Percentiles rank a stretch among this genome's conserved stretches.
phyloP scores from a whole-genome alignment of 148 eudicot genomes.

The Silene uniflora region DNA sequence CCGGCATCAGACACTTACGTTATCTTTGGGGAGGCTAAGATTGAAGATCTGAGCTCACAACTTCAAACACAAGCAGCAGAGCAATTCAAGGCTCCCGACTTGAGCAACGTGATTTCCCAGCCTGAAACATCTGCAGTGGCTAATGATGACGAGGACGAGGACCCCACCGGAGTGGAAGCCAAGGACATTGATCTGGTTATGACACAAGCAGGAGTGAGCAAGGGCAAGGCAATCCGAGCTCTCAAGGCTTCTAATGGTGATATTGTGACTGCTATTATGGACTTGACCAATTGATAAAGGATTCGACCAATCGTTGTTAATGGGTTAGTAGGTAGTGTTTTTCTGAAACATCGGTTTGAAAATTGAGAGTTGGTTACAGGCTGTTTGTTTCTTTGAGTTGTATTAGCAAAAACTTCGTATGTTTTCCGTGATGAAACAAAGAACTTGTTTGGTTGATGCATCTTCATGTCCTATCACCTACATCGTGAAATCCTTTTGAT shows the following conservation, averaged over 20 bases:
- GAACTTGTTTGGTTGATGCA: too few species aligned
- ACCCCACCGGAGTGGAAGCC: slow-evolving; percentile 76
- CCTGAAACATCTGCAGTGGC: slow-evolving; percentile 55
- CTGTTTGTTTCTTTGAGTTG: slow-evolving; percentile 21
- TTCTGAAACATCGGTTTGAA: slow-evolving; percentile 16
- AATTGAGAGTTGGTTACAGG: slow-evolving; percentile 12
- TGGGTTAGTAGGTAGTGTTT: slow-evolving; percentile 22
- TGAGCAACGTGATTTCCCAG: slow-evolving; percentile 52
- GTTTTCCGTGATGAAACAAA: background rate
- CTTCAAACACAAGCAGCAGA: slow-evolving; percentile 85
- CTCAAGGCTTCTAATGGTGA: slow-evolving; percentile 73
- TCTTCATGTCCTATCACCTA: too few species aligned
- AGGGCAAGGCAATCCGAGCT: slow-evolving; percentile 67
- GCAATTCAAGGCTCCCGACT: slow-evolving; percentile 79
- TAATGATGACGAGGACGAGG: slow-evolving; percentile 70
- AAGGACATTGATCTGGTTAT: slow-evolving; percentile 76
- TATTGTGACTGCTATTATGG: slow-evolving; percentile 87
- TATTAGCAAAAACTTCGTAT: slow-evolving; percentile 12
- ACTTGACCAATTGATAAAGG: slow-evolving; percentile 51
- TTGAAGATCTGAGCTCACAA: slow-evolving; percentile 88
- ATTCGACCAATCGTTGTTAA: slow-evolving; percentile 10
- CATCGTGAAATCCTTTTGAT: too few species aligned
- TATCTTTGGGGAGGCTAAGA: slow-evolving; percentile 85
- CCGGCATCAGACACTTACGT: slow-evolving; percentile 85
- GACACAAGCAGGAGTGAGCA: slow-evolving; percentile 83